A percentile compares a stretch with the other conserved stretches of the same genome.
These are phyloP conservation scores for Oryza nivara DNA, from an alignment of 176 grass and related monocot species.

Conservation along the genomic window DNA sequence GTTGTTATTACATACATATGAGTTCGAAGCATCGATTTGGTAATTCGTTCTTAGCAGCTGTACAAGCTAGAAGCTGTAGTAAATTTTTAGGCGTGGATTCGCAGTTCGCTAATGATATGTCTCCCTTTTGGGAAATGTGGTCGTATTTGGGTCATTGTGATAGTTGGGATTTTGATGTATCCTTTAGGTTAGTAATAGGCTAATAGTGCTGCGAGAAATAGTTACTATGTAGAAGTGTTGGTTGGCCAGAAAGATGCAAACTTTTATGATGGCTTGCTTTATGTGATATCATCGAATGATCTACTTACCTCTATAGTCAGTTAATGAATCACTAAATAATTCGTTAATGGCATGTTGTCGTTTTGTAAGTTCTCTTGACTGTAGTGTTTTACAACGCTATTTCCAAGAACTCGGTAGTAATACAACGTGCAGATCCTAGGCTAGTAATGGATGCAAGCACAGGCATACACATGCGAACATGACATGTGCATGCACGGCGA, in stretches of 20 bases:
- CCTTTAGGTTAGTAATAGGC: neutral
- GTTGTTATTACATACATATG: neutral
- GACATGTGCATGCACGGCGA: neutral
- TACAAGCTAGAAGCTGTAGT: slow-evolving; percentile 2
- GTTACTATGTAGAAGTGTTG: neutral
- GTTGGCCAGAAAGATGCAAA: neutral
- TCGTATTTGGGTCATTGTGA: neutral
- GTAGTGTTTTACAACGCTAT: neutral
- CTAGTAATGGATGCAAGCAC: neutral
- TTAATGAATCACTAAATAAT: neutral
- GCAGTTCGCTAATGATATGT: neutral
- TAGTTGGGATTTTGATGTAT: slow-evolving; percentile 14
- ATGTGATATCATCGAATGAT: neutral
- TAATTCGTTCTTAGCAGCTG: neutral
- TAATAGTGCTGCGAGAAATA: neutral
- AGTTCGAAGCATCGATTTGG: slow-evolving; percentile 30
- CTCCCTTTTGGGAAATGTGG: neutral
- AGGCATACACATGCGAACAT: neutral
- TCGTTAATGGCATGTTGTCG: neutral
- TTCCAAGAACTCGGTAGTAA: neutral
- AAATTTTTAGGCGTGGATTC: neutral
- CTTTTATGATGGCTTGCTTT: neutral
- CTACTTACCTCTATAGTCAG: neutral
- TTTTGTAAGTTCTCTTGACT: neutral
- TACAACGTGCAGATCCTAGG: neutral